Conservation (phyloP, 371 early-diverging fungal species). For the Haplosporangium sp. region DNA sequence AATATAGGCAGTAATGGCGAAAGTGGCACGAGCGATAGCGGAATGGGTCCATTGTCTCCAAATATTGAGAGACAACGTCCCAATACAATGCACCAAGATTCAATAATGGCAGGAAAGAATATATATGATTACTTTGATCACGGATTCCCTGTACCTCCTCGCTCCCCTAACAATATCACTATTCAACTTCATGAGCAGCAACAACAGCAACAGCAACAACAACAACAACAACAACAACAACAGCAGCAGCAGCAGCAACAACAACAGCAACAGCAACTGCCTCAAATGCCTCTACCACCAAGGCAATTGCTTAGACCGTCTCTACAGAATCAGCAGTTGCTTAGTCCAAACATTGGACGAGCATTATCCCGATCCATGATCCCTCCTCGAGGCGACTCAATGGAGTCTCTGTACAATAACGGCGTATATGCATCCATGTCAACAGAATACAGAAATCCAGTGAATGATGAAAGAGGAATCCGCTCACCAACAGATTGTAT, state of each 20-base stretch:
- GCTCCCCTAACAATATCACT: constrained; percentile 1
- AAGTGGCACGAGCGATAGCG: constrained; percentile 1
- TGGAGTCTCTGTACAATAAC: not conserved
- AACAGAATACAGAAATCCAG: not conserved
- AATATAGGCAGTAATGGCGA: not conserved
- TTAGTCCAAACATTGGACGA: not conserved
- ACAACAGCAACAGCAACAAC: constrained; percentile 17
- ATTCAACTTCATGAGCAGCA: not conserved
- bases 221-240: constrained; percentile 14
- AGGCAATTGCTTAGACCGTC: not conserved
- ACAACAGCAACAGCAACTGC: not conserved
- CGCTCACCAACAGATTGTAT: not conserved
- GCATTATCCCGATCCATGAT: constrained; percentile 7
- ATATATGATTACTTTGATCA: constrained; percentile 4
- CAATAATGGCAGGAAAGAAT: not conserved
- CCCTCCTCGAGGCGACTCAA: constrained; percentile 12
- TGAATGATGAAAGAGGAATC: not conserved
- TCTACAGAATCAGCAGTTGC: constrained; percentile 3
- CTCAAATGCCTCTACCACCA: not conserved
- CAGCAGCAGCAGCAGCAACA: not conserved
- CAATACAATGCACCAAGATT: constrained; percentile 2
- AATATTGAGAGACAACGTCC: not conserved
- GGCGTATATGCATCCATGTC: not conserved
- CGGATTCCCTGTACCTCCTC: not conserved
- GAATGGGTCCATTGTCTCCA: not conserved